Evolutionary conservation across 257 asterid species (phyloP).

Genomic region (Salvia miltiorrhiza): DNA sequence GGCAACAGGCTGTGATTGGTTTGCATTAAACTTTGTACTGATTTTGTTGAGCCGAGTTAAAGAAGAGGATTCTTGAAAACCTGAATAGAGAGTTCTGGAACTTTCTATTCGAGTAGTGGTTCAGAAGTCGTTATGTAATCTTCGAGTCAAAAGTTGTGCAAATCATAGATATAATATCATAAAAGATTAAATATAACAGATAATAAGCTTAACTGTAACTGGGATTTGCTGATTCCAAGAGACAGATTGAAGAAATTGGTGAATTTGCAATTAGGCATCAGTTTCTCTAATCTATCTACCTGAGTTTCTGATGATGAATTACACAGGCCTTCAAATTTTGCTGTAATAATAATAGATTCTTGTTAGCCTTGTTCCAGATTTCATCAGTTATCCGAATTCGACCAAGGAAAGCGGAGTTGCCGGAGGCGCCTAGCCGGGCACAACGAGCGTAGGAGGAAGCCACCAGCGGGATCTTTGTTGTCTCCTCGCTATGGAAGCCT

Average conservation of each 20-base stretch:
- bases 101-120: no score
- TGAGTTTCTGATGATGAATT: background rate
- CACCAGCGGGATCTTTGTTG: conserved; percentile 54
- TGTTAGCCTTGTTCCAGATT: conserved; percentile 53
- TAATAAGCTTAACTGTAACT: background rate
- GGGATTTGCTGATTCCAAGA: background rate
- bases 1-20: background rate
- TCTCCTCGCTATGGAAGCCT: conserved; percentile 56
- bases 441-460: conserved; percentile 91
- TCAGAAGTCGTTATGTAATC: no score
- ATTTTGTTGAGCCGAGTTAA: no score
- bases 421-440: conserved; percentile 96
- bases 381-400: conserved; percentile 83
- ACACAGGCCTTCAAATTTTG: background rate
- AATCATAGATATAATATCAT: background rate
- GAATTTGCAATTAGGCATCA: background rate
- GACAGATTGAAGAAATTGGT: background rate
- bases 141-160: background rate
- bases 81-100: no score
- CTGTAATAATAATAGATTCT: conserved; percentile 19
- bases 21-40: background rate
- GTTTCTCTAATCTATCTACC: background rate
- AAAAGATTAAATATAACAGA: background rate
- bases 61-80: no score
- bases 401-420: conserved; percentile 90